phyloP scores from a whole-genome alignment of 169 alveolate species.

The Fabrea salina region DNA sequence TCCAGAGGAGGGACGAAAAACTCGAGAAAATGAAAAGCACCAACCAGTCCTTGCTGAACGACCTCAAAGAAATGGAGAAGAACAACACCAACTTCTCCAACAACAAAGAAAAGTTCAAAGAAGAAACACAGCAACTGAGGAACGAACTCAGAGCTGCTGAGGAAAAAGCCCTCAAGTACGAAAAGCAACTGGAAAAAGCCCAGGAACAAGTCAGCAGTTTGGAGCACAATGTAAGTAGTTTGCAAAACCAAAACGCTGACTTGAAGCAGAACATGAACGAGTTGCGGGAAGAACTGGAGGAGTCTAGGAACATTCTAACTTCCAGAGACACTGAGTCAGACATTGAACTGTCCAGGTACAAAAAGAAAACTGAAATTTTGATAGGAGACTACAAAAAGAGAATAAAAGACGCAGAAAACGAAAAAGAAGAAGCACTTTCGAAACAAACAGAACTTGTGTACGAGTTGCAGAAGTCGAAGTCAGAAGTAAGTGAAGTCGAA shows the following conservation, averaged over 20 bases:
- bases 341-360: not conserved
- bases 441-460: slow-evolving; percentile 2
- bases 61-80: slow-evolving; percentile 10
- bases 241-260: not conserved
- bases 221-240: not conserved
- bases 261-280: not conserved
- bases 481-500: not conserved
- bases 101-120: not conserved
- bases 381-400: slow-evolving; percentile 6
- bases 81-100: not conserved
- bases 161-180: not conserved
- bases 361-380: slow-evolving; percentile 12
- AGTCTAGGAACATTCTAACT: not conserved
- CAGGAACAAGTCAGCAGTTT: not conserved
- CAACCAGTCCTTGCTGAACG: not conserved
- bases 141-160: not conserved
- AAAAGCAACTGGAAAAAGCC: not conserved
- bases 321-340: not conserved
- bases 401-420: not conserved
- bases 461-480: slow-evolving; percentile 26
- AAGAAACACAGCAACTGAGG: not conserved
- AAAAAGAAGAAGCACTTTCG: slow-evolving; percentile 27
- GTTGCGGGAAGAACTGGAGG: not conserved
- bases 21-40: not conserved
- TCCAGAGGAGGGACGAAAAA: slow-evolving; percentile 17